phyloP scores from a whole-genome alignment of 1,284 basidiomycete genomes.

The Sporisorium iseilematis-ciliati region DNA sequence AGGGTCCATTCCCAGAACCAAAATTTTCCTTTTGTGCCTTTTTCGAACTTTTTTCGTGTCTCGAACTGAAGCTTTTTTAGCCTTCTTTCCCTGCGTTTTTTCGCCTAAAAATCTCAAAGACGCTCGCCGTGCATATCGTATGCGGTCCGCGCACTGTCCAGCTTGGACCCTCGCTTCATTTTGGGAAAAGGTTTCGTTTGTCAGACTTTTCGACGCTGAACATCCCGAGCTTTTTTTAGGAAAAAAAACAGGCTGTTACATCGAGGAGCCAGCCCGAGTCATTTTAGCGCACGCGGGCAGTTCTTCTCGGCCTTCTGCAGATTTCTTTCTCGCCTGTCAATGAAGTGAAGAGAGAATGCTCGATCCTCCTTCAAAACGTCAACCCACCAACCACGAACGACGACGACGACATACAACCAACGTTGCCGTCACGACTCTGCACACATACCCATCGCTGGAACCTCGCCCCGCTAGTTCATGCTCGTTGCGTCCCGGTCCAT shows the following conservation, averaged over 20 bases:
- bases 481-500: conserved; percentile 38
- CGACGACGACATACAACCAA: neutral
- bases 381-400: conserved; percentile 3
- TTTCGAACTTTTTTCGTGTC: conserved; percentile 2
- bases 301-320: neutral
- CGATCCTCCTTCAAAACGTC: neutral
- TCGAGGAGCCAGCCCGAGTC: conserved; percentile 2
- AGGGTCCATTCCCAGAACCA: neutral
- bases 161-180: conserved; percentile 3
- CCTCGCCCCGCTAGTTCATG: conserved; percentile 19
- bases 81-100: neutral
- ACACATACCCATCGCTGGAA: neutral
- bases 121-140: conserved; percentile 9
- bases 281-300: neutral
- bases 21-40: neutral
- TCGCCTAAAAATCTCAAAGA: conserved; percentile 2
- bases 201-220: too few relatives aligned
- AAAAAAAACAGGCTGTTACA: conserved; percentile 4
- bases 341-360: too few relatives aligned
- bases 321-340: neutral
- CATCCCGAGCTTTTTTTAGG: neutral
- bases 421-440: neutral
- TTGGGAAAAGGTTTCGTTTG: neutral
- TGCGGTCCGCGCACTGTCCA: conserved; percentile 9
- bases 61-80: conserved; percentile 1